These are phyloP conservation scores for Litchi chinensis DNA, from an alignment of 345 rosid species.

Conservation along the genomic window DNA sequence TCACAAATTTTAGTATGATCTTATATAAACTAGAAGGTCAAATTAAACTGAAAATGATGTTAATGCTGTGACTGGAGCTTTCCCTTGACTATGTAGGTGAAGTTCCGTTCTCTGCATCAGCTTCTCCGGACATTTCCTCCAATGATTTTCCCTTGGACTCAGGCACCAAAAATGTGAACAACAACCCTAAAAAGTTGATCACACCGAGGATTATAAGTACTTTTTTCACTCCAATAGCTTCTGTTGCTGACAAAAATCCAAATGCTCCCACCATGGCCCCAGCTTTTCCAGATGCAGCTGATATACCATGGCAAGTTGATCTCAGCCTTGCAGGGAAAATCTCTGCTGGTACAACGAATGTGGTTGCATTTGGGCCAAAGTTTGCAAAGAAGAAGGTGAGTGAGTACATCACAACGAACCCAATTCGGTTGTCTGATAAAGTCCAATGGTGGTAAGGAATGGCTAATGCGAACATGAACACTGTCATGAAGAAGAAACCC, in stretches of 20 bases:
- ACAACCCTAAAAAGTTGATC: slow-evolving; percentile 42
- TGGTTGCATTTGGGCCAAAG: slow-evolving; percentile 82
- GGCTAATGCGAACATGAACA: slow-evolving; percentile 62
- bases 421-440: slow-evolving; percentile 42
- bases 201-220: slow-evolving; percentile 41
- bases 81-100: neutral
- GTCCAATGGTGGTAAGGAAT: slow-evolving; percentile 81
- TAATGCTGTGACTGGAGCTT: too few species aligned
- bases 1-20: neutral
- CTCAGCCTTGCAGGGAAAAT: slow-evolving; percentile 77
- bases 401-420: slow-evolving; percentile 62
- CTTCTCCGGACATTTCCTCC: slow-evolving; percentile 63
- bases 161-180: slow-evolving; percentile 43
- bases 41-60: slow-evolving; percentile 9
- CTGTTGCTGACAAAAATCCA: slow-evolving; percentile 46
- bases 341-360: slow-evolving; percentile 78
- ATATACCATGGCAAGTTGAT: slow-evolving; percentile 84
- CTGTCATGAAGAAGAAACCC: slow-evolving; percentile 67
- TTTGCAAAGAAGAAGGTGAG: slow-evolving; percentile 77
- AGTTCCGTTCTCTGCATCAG: slow-evolving; percentile 27
- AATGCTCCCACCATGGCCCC: slow-evolving; percentile 79
- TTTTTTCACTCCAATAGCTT: slow-evolving; percentile 44
- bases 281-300: slow-evolving; percentile 68
- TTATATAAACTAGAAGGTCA: neutral
- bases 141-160: slow-evolving; percentile 61